Base-by-base conservation (phyloP, 345 rosid genomes). In the Lepidium didymum region DNA sequence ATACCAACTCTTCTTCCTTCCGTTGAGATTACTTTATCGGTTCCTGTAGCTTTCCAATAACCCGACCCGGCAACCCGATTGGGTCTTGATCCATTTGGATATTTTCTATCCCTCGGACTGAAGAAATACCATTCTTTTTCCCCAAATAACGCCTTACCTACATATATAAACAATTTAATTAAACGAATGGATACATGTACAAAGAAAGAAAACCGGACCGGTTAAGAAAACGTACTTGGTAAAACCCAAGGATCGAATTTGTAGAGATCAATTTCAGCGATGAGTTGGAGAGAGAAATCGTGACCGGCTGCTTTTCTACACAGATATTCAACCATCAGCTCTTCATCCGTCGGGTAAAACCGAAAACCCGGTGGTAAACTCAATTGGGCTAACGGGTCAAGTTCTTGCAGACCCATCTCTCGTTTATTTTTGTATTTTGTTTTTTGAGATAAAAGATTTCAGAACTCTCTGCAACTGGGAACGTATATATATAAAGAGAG, bases 361-460 rank as follows among this genome's bases (percentile, higher is more conserved):
- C 99, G 86, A 27, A 93, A 90, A 54, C 99, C 99, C 58, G 99
- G 99, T 7, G 99, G 99, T 71, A 93, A 81, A 69, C 90, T 89
- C 62, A 91, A 69, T 36, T 88, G 92, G 68, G 94, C 63, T 16
- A 93, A 81, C 43, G 95, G 87, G 73, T 93, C 92, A 4, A 70
- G 81, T 72, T 82, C 87, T 45, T 69, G 82, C 0, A 90, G 60
- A 14, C 90, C 96, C 98, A 93, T 63, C 29, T 50, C 15, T 7
- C 57, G 11, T 41, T 3, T 15, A n/a, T n/a, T n/a, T n/a, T n/a
- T n/a, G n/a, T n/a, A n/a, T n/a, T 55, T 23, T 16, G 62, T 53
- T 10, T 45, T 72, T 25, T 56, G 25, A 37, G n/a, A 50, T 8
- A n/a, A 27, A 59, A 64, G 44, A 40, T n/a, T 61, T 53, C 10